phyloP scores from a whole-genome alignment of 2,329 filamentous ascomycete species.

The Colletotrichum australisinense region DNA sequence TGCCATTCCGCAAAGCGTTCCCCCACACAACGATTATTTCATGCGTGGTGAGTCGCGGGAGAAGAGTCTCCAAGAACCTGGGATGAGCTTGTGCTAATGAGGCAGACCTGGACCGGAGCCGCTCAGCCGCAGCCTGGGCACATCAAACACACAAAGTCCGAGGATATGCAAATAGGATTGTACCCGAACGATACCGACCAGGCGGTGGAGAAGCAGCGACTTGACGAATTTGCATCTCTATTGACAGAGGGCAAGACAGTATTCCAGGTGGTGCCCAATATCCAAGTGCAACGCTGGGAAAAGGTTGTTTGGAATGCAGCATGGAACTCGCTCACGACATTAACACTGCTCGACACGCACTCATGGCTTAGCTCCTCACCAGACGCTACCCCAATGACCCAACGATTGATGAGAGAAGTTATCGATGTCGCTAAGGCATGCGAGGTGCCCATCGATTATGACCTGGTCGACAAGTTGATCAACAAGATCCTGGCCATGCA shows the following conservation, averaged over 20 bases:
- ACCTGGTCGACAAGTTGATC: constrained; percentile 58
- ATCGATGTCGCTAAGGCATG: constrained; percentile 67
- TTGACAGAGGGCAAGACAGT: constrained; percentile 55
- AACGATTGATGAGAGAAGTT: constrained; percentile 63
- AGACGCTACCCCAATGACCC: constrained; percentile 60
- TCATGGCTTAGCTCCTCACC: constrained; percentile 58
- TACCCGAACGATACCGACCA: constrained; percentile 52
- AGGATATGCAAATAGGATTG: constrained; percentile 66
- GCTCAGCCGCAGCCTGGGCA: constrained; percentile 60
- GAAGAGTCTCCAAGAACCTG: not conserved
- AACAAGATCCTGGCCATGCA: constrained; percentile 59
- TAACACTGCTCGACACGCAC: constrained; percentile 64
- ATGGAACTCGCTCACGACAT: constrained; percentile 70
- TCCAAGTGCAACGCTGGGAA: constrained; percentile 68
- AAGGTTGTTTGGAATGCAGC: constrained; percentile 71
- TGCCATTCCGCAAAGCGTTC: constrained; percentile 61
- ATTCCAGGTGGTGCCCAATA: constrained; percentile 60
- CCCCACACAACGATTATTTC: constrained; percentile 65
- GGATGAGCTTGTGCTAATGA: not conserved
- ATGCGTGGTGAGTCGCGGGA: constrained; percentile 58
- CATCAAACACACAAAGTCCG: constrained; percentile 61
- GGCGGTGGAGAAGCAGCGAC: constrained; percentile 46
- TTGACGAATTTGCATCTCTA: constrained; percentile 54
- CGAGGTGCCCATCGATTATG: constrained; percentile 57
- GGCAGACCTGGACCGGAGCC: constrained; percentile 63